Conservation (phyloP, 164 flowering plant species). For the Cinnamomum chago region DNA sequence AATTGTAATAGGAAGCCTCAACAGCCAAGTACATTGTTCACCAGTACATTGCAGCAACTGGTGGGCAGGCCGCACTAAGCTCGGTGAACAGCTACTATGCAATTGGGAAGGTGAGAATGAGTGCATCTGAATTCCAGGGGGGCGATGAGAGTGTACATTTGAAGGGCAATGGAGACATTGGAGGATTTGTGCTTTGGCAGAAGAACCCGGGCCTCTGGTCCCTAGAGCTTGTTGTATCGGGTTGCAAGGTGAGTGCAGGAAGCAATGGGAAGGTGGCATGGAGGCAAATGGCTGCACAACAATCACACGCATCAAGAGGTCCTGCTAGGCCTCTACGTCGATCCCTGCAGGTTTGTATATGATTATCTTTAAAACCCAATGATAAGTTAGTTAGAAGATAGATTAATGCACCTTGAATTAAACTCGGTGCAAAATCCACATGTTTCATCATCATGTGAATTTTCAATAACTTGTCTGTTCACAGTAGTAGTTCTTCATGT, state of each 20-base stretch:
- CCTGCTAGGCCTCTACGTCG: conserved; percentile 87
- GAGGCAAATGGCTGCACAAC: conserved; percentile 72
- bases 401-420: not conserved
- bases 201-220: conserved; percentile 60
- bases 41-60: conserved; percentile 83
- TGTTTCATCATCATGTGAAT: too few relatives aligned
- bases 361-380: not conserved
- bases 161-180: conserved; percentile 46
- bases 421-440: not conserved
- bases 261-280: conserved; percentile 78
- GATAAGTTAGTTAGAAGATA: not conserved
- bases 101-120: conserved; percentile 74
- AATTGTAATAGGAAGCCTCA: conserved; percentile 52
- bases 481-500: not conserved
- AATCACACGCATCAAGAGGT: conserved; percentile 56
- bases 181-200: conserved; percentile 60
- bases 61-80: conserved; percentile 57
- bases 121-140: conserved; percentile 50
- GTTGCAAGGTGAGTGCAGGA: conserved; percentile 76
- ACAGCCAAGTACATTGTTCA: conserved; percentile 85
- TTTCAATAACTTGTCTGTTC: not conserved
- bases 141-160: conserved; percentile 38
- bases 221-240: conserved; percentile 69
- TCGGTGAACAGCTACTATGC: conserved; percentile 66
- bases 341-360: conserved; percentile 53